Evolutionary conservation across 805 yeast species (phyloP).

Genomic region (Kluyveromyces lactis): DNA sequence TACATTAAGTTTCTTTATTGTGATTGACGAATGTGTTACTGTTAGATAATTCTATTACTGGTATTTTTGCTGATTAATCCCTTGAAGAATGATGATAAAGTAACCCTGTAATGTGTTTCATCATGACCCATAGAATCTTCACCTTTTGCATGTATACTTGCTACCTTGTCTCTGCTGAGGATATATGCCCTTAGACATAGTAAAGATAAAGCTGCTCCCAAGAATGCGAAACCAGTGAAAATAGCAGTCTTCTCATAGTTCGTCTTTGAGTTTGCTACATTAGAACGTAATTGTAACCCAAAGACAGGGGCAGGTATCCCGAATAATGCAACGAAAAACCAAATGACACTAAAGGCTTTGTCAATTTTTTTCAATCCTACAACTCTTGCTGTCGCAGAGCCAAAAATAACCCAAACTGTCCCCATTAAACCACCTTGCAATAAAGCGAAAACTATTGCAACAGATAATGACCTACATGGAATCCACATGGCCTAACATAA

Average conservation of each 20-base stretch:
- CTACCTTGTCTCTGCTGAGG: slow-evolving; percentile 38
- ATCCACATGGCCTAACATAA: slow-evolving; percentile 47
- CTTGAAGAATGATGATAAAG: background rate
- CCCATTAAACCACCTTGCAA: slow-evolving; percentile 55
- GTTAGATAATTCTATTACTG: background rate
- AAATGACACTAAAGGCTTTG: slow-evolving; percentile 42
- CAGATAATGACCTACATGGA: slow-evolving; percentile 49
- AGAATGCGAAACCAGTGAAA: slow-evolving; percentile 49
- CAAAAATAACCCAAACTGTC: slow-evolving; percentile 45
- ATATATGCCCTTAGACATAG: slow-evolving; percentile 47
- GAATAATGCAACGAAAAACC: slow-evolving; percentile 42
- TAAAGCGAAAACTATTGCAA: slow-evolving; percentile 44
- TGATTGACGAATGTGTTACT: too few species aligned
- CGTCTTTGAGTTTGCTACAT: slow-evolving; percentile 22
- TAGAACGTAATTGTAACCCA: slow-evolving; percentile 38
- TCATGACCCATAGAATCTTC: background rate
- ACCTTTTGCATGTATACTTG: slow-evolving; percentile 5
- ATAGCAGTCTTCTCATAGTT: slow-evolving; percentile 47
- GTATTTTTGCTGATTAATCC: background rate
- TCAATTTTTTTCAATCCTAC: slow-evolving; percentile 47
- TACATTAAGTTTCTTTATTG: too few species aligned
- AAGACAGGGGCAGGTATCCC: slow-evolving; percentile 52
- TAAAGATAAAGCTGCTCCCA: slow-evolving; percentile 36
- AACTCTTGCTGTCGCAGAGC: slow-evolving; percentile 43
- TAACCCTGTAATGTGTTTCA: background rate